Conservation (phyloP, 495 filamentous ascomycete species). For the Annulohypoxylon maeteangense region DNA sequence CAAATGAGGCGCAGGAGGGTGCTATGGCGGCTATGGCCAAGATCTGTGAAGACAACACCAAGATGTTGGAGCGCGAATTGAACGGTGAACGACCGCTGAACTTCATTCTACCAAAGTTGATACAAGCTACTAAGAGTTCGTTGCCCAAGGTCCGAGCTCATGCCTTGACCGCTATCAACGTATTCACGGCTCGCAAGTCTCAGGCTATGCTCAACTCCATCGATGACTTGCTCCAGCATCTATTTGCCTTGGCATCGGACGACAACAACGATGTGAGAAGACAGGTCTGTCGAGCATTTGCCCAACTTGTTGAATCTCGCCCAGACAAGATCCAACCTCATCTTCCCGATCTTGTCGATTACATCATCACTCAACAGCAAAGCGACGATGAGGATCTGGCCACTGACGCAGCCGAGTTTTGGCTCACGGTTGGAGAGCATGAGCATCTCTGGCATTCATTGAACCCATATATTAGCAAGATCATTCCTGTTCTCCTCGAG, state of each 20-base stretch:
- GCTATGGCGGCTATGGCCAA: constrained; percentile 92
- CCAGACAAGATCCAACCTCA: constrained; percentile 92
- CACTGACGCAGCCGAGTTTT: constrained; percentile 96
- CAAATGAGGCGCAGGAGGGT: constrained; percentile 83
- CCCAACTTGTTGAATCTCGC: constrained; percentile 88
- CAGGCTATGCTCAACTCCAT: constrained; percentile 79
- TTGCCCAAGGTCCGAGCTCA: constrained; percentile 78
- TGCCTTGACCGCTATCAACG: constrained; percentile 85
- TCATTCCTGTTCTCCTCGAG: constrained; percentile 89
- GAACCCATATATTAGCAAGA: constrained; percentile 80
- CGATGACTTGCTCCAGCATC: constrained; percentile 79
- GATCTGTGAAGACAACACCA: constrained; percentile 96
- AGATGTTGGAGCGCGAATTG: constrained; percentile 85
- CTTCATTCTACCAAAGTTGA: constrained; percentile 89
- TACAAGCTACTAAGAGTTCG: constrained; percentile 82
- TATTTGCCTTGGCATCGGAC: constrained; percentile 85
- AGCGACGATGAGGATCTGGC: constrained; percentile 91
- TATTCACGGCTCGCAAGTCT: constrained; percentile 85
- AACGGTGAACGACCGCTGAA: constrained; percentile 85
- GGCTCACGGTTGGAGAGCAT: constrained; percentile 93
- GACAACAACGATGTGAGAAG: constrained; percentile 79
- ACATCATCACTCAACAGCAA: constrained; percentile 89
- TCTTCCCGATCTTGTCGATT: constrained; percentile 88
- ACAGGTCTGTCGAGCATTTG: constrained; percentile 92
- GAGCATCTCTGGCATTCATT: constrained; percentile 76